Evolutionary conservation across 208 protist genomes (phyloP), one percentile per base, ranked within the genome.

Genomic region (Leptomonas pyrrhocoris): DNA sequence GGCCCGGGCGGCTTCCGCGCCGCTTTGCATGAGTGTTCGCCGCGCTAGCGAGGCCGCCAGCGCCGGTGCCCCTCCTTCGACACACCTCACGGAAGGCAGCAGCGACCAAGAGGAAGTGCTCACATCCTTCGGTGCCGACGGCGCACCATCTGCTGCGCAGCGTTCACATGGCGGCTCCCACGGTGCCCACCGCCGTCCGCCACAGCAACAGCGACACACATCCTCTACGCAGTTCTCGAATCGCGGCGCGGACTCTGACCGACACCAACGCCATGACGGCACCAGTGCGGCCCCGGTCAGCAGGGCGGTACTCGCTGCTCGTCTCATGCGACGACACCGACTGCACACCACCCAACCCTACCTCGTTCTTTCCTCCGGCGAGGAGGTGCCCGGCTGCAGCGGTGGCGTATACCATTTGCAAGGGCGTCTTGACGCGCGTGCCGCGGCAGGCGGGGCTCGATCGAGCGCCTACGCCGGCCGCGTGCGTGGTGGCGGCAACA

Each of bases 381-480:
- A 42, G 40, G 71, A 76, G 46, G 71, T 76, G 21, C 71, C 71
- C 7, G 71, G 57, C 18, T 76, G 71, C 55, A 64, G 30, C 7
- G 71, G 71, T 11, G 63, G 71, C 12, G 61, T 63, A 0, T 71
- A 70, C 63, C 71, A 77, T 9, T 46, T 77, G 11, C 71, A 66
- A 28, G 71, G 66, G 51, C 71, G 63, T 0, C 38, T 12, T 25
- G 27, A 36, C 31, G 18, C 61, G 18, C 50, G 50, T 21, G 4
- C 68, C 12, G 34, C 30, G 46, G 7, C 3, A 4, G 25, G 54
- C 1, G 3, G 61, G 25, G 31, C 11, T 0, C 0, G 2, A 34
- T 23, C n/a, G 7, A 36, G 36, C 27, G 16, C 55, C 48, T 75
- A 73, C 28, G 15, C 50, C 19, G 23, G 40, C 34, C 64, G 63